These are phyloP conservation scores for Picea sitchensis DNA, from an alignment of 75 land plant species.

Conservation along the genomic window DNA sequence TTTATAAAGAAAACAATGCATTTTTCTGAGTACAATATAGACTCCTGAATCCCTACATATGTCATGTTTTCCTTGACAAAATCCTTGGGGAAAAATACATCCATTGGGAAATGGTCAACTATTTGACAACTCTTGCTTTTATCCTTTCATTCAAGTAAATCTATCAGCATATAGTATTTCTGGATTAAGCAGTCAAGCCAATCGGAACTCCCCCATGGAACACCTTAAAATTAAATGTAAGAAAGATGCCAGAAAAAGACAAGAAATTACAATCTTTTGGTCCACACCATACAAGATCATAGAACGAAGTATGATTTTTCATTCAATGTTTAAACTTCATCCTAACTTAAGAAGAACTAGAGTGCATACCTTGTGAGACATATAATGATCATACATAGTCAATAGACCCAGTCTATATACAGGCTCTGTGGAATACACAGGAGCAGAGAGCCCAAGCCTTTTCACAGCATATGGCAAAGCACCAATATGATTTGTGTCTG, in stretches of 20 bases:
- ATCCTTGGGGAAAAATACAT: too few species aligned
- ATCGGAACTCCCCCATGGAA: neutral
- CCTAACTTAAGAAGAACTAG: neutral
- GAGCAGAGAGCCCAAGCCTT: conserved; percentile 83
- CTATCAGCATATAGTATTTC: too few species aligned
- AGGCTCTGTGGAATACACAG: conserved; percentile 85
- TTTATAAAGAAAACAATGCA: neutral
- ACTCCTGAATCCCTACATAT: neutral
- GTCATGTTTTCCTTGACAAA: too few species aligned
- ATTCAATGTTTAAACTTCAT: neutral
- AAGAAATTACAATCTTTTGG: neutral
- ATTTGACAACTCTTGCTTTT: too few species aligned
- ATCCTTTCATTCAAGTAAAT: too few species aligned
- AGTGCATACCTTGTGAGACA: conserved; percentile 57
- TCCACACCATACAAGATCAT: neutral
- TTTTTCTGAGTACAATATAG: neutral
- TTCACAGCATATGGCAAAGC: conserved; percentile 91
- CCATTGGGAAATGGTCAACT: too few species aligned
- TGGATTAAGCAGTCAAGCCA: too few species aligned
- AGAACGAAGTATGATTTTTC: neutral
- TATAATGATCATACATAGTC: conserved; percentile 92
- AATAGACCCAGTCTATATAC: conserved; percentile 82
- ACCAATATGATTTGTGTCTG: conserved; percentile 91
- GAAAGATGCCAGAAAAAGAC: neutral
- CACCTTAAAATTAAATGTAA: neutral